These are phyloP conservation scores for Phytophthora fragariae DNA, from an alignment of 352 stramenopile species.

Conservation along the genomic window DNA sequence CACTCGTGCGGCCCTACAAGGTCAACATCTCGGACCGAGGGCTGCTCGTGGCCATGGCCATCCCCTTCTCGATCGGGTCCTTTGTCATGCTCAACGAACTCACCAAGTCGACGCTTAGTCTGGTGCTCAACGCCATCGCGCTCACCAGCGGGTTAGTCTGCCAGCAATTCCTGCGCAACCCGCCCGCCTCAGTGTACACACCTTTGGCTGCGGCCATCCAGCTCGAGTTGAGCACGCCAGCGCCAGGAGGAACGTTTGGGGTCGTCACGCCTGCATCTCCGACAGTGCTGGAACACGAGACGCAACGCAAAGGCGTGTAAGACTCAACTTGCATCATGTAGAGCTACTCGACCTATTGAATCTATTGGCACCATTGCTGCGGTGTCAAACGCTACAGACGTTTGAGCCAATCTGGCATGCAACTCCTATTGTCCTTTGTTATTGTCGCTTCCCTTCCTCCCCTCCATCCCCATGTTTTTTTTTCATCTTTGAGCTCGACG, in stretches of 20 bases:
- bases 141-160: slow-evolving; percentile 61
- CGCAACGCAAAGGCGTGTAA: slow-evolving; percentile 30
- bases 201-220: slow-evolving; percentile 42
- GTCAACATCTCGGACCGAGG: slow-evolving; percentile 66
- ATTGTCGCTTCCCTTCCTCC: slow-evolving; percentile 15
- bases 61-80: slow-evolving; percentile 65
- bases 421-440: slow-evolving; percentile 30
- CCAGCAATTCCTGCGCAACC: slow-evolving; percentile 61
- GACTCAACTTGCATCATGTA: slow-evolving; percentile 5
- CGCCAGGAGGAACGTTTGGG: slow-evolving; percentile 30
- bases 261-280: slow-evolving; percentile 31
- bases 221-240: slow-evolving; percentile 29
- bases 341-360: slow-evolving; percentile 11
- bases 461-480: neutral
- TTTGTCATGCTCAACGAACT: slow-evolving; percentile 79
- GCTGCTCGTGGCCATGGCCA: slow-evolving; percentile 52
- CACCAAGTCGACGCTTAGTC: slow-evolving; percentile 60
- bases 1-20: slow-evolving; percentile 83
- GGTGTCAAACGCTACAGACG: slow-evolving; percentile 10
- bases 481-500: neutral
- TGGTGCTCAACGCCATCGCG: slow-evolving; percentile 61
- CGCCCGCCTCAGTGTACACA: slow-evolving; percentile 47
- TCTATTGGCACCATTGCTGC: slow-evolving; percentile 14
- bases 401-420: slow-evolving; percentile 11
- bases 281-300: slow-evolving; percentile 22